Conservation (phyloP, 768 basidiomycete species). For the Auriculariales sp. region DNA sequence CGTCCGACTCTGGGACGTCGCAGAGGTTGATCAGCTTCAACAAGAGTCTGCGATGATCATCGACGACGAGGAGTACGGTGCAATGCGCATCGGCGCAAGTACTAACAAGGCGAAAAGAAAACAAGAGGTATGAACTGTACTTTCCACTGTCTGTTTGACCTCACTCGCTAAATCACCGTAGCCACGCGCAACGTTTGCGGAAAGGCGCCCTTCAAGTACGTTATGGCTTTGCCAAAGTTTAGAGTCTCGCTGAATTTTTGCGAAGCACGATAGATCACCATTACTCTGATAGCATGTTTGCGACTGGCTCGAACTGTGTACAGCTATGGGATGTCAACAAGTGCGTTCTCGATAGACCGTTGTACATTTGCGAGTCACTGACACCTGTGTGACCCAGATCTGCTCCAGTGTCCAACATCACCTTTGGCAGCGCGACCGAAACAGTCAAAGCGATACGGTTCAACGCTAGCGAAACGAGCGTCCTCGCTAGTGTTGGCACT, state of each 20-base stretch:
- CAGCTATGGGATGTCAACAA: conserved; percentile 98
- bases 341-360: conserved; percentile 25
- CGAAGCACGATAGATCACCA: conserved; percentile 88
- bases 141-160: conserved; percentile 7
- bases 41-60: conserved; percentile 13
- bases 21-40: neutral
- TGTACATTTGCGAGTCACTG: neutral
- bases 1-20: conserved; percentile 63
- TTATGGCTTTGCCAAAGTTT: conserved; percentile 3
- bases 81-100: too few species aligned
- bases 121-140: conserved; percentile 20
- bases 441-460: conserved; percentile 81
- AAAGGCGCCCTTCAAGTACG: conserved; percentile 85
- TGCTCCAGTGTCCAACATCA: conserved; percentile 72
- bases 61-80: conserved; percentile 15
- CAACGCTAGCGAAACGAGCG: conserved; percentile 86
- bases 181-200: conserved; percentile 73
- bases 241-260: conserved; percentile 1
- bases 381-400: conserved; percentile 33
- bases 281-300: conserved; percentile 75
- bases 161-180: conserved; percentile 3
- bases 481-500: conserved; percentile 88
- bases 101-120: conserved; percentile 16
- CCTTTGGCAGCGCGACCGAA: conserved; percentile 77
- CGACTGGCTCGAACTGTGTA: conserved; percentile 83